phyloP scores from a whole-genome alignment of 331 rosid species.

The Stylosanthes scabra region DNA sequence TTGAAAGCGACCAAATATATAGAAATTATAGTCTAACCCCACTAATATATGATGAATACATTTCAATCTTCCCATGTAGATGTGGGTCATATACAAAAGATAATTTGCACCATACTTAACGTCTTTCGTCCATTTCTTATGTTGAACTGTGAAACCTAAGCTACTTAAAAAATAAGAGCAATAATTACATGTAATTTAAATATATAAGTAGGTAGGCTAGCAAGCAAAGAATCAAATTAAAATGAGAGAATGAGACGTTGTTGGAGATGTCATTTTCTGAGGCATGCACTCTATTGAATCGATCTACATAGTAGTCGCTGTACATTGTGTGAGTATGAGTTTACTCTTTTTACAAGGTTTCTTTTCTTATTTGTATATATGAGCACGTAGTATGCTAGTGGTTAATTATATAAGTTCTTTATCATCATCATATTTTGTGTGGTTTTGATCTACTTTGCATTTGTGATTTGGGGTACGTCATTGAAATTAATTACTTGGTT shows the following conservation, averaged over 20 bases:
- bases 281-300: background rate
- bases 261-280: conserved; percentile 22
- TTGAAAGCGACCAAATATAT: conserved; percentile 27
- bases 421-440: background rate
- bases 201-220: background rate
- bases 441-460: background rate
- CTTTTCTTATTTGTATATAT: too few species aligned
- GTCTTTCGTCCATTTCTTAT: conserved; percentile 18
- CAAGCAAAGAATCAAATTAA: conserved; percentile 22
- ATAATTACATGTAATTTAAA: background rate
- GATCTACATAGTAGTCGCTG: background rate
- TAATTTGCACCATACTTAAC: conserved; percentile 1
- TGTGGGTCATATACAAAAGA: conserved; percentile 24
- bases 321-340: background rate
- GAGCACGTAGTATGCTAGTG: background rate
- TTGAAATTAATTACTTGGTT: background rate
- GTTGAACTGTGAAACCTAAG: conserved; percentile 17
- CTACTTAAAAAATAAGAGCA: background rate
- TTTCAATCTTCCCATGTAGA: conserved; percentile 10
- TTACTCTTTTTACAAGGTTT: background rate
- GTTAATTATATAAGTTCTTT: conserved; percentile 6
- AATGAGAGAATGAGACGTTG: conserved; percentile 13
- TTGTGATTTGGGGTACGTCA: background rate
- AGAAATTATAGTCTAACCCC: conserved; percentile 9
- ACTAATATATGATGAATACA: background rate